Evolutionary conservation across 2,329 filamentous ascomycete genomes (phyloP).

Genomic region (Alternaria arborescens): DNA sequence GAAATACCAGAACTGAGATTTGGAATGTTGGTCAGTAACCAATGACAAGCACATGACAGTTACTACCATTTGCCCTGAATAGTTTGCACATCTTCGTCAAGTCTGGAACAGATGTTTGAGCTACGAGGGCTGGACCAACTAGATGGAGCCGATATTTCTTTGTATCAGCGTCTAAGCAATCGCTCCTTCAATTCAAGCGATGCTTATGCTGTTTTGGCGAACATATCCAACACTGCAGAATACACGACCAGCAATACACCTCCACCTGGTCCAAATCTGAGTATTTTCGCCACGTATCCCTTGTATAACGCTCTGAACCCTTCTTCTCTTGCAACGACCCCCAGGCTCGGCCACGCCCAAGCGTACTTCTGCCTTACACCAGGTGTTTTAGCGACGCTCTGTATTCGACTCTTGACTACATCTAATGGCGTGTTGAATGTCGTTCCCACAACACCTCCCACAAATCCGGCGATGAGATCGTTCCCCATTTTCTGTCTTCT

Average conservation of each 20-base stretch:
- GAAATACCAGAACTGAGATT: not conserved
- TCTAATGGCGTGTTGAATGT: slow-evolving; percentile 44
- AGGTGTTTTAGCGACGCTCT: slow-evolving; percentile 39
- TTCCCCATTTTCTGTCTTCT: slow-evolving; percentile 38
- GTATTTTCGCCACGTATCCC: slow-evolving; percentile 42
- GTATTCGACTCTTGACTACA: slow-evolving; percentile 45
- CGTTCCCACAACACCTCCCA: slow-evolving; percentile 40
- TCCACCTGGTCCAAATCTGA: slow-evolving; percentile 43
- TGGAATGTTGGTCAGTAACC: not conserved
- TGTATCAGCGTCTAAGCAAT: not conserved
- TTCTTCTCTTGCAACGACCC: slow-evolving; percentile 38
- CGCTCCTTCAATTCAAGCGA: not conserved
- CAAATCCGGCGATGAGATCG: slow-evolving; percentile 41
- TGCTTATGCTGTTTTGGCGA: slow-evolving; percentile 25
- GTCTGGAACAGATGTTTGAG: not conserved
- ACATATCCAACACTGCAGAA: slow-evolving; percentile 35
- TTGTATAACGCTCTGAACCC: slow-evolving; percentile 42
- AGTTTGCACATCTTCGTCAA: not conserved
- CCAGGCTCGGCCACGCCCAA: slow-evolving; percentile 43
- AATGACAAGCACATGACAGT: not conserved
- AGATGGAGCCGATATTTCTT: not conserved
- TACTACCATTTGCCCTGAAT: not conserved
- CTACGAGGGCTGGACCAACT: not conserved
- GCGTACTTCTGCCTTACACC: slow-evolving; percentile 39
- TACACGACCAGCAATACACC: slow-evolving; percentile 43